Evolutionary conservation across 495 filamentous ascomycete genomes (phyloP).

Genomic region (Alectoria sarmentosa): DNA sequence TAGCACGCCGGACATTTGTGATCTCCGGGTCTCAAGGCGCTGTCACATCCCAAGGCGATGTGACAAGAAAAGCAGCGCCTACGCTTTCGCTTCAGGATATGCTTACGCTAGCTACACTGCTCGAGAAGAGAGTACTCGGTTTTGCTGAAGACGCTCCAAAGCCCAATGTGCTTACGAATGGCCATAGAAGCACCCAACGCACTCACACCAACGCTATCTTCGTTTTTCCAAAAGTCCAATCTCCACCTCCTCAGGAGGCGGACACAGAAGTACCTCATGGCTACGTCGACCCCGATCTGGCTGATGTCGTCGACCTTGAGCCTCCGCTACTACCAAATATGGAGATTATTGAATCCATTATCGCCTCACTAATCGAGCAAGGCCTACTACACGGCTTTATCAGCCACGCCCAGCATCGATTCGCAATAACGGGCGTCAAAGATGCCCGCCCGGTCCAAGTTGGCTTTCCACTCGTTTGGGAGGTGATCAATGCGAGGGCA

Average conservation of each 20-base stretch:
- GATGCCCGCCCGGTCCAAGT: conserved; percentile 51
- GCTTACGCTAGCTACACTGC: conserved; percentile 37
- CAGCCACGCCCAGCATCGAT: conserved; percentile 63
- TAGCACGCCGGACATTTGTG: conserved; percentile 71
- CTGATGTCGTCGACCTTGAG: conserved; percentile 23
- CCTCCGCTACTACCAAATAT: conserved; percentile 31
- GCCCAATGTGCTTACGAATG: background rate
- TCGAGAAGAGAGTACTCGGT: conserved; percentile 28
- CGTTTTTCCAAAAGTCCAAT: conserved; percentile 16
- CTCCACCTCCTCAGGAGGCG: conserved; percentile 6
- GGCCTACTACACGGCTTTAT: conserved; percentile 84
- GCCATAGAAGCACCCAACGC: conserved; percentile 6
- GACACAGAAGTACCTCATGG: conserved; percentile 12
- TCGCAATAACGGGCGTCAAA: conserved; percentile 77
- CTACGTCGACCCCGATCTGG: conserved; percentile 41
- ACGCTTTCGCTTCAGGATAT: conserved; percentile 51
- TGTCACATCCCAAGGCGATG: conserved; percentile 35
- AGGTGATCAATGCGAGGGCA: conserved; percentile 43
- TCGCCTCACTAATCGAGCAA: conserved; percentile 71
- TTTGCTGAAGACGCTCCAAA: background rate
- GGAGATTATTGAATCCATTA: conserved; percentile 66
- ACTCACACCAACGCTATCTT: conserved; percentile 31
- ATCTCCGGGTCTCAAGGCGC: conserved; percentile 50
- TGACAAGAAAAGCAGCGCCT: conserved; percentile 41
- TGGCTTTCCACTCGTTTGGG: conserved; percentile 57